Base-by-base conservation (phyloP, 768 basidiomycete species). In the Rickenella mellea region DNA sequence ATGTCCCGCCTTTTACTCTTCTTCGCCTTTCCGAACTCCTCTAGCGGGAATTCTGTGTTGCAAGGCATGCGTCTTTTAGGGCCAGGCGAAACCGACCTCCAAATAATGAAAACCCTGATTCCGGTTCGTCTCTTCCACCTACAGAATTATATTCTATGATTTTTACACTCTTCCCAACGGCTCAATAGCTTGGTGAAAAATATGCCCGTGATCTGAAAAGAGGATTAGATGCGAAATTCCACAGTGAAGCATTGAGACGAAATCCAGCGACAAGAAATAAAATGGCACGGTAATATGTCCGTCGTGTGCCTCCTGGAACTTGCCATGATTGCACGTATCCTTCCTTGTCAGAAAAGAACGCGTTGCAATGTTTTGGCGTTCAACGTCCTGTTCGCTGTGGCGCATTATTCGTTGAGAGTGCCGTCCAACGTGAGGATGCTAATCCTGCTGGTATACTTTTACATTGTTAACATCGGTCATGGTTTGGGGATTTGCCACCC, bases 21-120 rank as follows among this genome's bases (percentile, higher is more conserved):
- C 42, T 83, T 77, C 54, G 78, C 84, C 1, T 86, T 85, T 44
- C 61, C 68, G 0, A n/a, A n/a, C n/a, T 29, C 55, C 0, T 43
- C 49, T n/a, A 35, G 49, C 4, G 44, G 50, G 15, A n/a, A n/a
- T n/a, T n/a, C n/a, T n/a, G n/a, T n/a, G n/a, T 50, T 90, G 3
- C 83, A 84, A 48, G 75, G 73, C 0, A 76, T 83, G 57, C 73
- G 78, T 6, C 58, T 80, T 30, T 52, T 83, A 4, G 88, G 87
- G 0, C 56, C 71, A 2, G 79, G 78, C 2, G 78, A 84, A 41
- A 55, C 83, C 22, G 64, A 68, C 5, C 51, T 70, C 5, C 38
- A 55, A 2, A 67, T 74, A 37, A 48, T 87, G 11, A 68, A 67
- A 44, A 61, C 62, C 0, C 65, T 84, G 2, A 49, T 86, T 27